Evolutionary conservation across 768 basidiomycete genomes (phyloP).

Genomic region (Boletus bicolor): DNA sequence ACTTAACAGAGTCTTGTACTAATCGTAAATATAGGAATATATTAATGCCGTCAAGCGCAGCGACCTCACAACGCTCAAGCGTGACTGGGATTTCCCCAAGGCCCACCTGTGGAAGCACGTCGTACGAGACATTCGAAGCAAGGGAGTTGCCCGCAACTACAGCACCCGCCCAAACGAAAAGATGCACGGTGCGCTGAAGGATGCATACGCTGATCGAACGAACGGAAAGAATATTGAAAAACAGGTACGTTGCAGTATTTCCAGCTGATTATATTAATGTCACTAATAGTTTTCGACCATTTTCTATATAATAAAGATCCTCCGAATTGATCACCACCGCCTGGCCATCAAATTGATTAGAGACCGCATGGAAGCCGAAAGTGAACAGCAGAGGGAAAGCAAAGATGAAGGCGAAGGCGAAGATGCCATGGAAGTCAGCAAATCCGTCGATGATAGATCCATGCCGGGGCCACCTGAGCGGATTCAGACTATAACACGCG

Average conservation of each 20-base stretch:
- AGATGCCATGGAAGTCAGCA: too few relatives aligned
- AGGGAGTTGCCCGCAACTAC: conserved; percentile 32
- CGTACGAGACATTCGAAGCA: conserved; percentile 30
- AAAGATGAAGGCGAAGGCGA: too few relatives aligned
- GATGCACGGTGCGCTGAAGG: neutral
- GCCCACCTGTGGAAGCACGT: conserved; percentile 33
- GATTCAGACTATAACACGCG: too few relatives aligned
- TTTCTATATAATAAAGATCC: too few relatives aligned
- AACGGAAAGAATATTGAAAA: too few relatives aligned
- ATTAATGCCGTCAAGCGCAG: neutral
- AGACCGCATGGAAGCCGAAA: neutral
- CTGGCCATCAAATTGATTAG: neutral
- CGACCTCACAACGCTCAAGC: neutral
- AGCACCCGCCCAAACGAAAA: conserved; percentile 34
- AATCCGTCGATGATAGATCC: too few relatives aligned
- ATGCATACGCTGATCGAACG: too few relatives aligned
- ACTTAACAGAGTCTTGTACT: neutral
- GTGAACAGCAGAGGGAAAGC: neutral
- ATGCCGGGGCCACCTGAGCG: too few relatives aligned
- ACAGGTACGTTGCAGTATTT: too few relatives aligned
- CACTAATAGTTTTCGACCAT: too few relatives aligned
- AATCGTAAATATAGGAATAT: neutral
- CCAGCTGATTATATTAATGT: too few relatives aligned
- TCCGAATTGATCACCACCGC: neutral
- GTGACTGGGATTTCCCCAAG: conserved; percentile 14